Conservation (phyloP, 2,329 filamentous ascomycete species). For the Aschersonia sp. region DNA sequence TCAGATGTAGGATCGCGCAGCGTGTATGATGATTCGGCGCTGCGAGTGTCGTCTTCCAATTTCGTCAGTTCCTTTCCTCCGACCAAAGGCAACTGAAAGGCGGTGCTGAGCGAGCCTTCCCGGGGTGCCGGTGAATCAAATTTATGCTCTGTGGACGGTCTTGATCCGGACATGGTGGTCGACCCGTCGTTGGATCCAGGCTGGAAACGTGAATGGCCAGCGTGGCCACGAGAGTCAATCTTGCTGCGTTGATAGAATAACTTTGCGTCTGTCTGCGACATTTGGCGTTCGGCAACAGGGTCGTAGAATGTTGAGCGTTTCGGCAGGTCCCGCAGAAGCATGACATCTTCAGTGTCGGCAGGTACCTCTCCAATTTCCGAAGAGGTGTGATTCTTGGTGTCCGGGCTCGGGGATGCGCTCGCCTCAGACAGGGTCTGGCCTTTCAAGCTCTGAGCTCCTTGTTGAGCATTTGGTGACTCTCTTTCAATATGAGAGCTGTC, state of each 20-base stretch:
- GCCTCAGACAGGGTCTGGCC: too few relatives aligned
- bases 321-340: slow-evolving; percentile 46
- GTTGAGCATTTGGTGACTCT: too few relatives aligned
- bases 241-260: slow-evolving; percentile 89
- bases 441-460: too few relatives aligned
- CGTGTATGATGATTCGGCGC: too few relatives aligned
- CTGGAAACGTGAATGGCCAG: slow-evolving; percentile 21
- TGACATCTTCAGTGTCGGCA: slow-evolving; percentile 32
- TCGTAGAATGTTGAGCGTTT: slow-evolving; percentile 81
- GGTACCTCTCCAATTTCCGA: slow-evolving; percentile 8
- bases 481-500: too few relatives aligned
- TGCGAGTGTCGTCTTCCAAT: too few relatives aligned
- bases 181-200: slow-evolving; percentile 32
- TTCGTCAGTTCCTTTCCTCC: too few relatives aligned
- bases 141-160: slow-evolving; percentile 20
- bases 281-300: slow-evolving; percentile 81
- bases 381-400: neutral
- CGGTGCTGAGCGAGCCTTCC: too few relatives aligned
- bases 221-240: slow-evolving; percentile 32
- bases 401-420: neutral
- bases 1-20: too few relatives aligned
- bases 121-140: too few relatives aligned
- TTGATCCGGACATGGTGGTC: slow-evolving; percentile 21
- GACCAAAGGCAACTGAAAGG: too few relatives aligned
- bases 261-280: slow-evolving; percentile 89